These are phyloP conservation scores for Pestalotiopsis sp. DNA, from an alignment of 2,329 filamentous ascomycete species.

Conservation along the genomic window DNA sequence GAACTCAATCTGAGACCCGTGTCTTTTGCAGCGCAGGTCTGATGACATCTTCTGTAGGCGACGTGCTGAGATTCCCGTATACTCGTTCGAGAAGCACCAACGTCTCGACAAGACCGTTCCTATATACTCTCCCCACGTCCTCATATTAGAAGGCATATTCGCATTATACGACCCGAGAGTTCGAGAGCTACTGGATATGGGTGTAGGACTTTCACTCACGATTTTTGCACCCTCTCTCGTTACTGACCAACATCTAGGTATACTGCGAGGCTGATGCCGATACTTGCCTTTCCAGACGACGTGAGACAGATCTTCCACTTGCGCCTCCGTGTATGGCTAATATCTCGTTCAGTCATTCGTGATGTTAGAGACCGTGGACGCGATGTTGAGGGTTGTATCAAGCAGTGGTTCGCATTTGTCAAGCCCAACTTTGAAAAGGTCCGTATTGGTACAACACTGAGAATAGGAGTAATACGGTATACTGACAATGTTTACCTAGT, in stretches of 20 bases:
- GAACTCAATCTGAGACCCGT: background rate
- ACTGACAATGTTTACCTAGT: slow-evolving; percentile 47
- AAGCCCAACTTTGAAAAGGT: slow-evolving; percentile 93
- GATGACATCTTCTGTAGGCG: slow-evolving; percentile 53
- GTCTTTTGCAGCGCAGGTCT: background rate
- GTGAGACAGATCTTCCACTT: slow-evolving; percentile 52
- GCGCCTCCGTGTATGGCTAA: slow-evolving; percentile 16
- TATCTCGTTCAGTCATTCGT: slow-evolving; percentile 64
- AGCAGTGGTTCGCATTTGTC: slow-evolving; percentile 96
- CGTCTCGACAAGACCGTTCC: slow-evolving; percentile 78
- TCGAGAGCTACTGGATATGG: slow-evolving; percentile 86
- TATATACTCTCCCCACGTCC: slow-evolving; percentile 94
- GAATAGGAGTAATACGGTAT: background rate
- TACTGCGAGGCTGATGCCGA: slow-evolving; percentile 97
- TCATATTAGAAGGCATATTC: slow-evolving; percentile 95
- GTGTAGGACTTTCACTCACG: slow-evolving; percentile 49
- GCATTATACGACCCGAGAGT: slow-evolving; percentile 88
- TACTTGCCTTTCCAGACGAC: slow-evolving; percentile 85
- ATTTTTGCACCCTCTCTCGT: background rate
- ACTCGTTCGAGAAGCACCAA: slow-evolving; percentile 92
- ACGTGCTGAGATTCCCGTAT: slow-evolving; percentile 88
- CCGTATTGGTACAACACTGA: slow-evolving; percentile 14
- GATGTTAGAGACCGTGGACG: slow-evolving; percentile 88
- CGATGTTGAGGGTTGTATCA: slow-evolving; percentile 93
- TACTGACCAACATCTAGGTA: slow-evolving; percentile 56